Percentiles rank a stretch among this genome's conserved stretches.
Evolutionary conservation across 129 eudicot genomes (phyloP).

Genomic region (Chrysanthemum makinoi): DNA sequence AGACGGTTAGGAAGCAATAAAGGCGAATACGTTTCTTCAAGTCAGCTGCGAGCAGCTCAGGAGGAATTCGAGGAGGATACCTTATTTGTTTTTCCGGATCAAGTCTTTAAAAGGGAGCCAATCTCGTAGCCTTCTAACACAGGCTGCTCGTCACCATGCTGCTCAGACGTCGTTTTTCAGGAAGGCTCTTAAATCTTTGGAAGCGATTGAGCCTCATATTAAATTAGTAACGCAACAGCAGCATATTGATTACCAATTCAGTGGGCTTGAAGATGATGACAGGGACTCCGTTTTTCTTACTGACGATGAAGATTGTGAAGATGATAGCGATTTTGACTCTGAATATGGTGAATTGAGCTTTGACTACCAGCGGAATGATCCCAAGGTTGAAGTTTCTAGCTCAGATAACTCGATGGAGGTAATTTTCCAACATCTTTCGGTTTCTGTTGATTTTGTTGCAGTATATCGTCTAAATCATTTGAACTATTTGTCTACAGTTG

Average conservation of each 20-base stretch:
- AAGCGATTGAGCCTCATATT: slow-evolving; percentile 74
- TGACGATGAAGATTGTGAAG: slow-evolving; percentile 36
- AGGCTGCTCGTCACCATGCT: slow-evolving; percentile 91
- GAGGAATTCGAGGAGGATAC: slow-evolving; percentile 78
- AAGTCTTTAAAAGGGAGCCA: slow-evolving; percentile 85
- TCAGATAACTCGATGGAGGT: slow-evolving; percentile 69
- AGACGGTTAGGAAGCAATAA: slow-evolving; percentile 45
- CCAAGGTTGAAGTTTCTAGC: slow-evolving; percentile 34
- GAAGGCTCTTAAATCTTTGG: slow-evolving; percentile 63
- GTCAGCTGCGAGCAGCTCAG: slow-evolving; percentile 55
- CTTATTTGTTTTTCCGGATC: slow-evolving; percentile 56
- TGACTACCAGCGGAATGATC: slow-evolving; percentile 46
- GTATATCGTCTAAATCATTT: too few species aligned
- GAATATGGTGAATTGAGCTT: slow-evolving; percentile 66
- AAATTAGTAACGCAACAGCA: slow-evolving; percentile 51
- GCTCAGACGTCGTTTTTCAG: slow-evolving; percentile 85
- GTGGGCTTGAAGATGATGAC: slow-evolving; percentile 65
- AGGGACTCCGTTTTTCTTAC: slow-evolving; percentile 36
- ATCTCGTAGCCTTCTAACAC: slow-evolving; percentile 83
- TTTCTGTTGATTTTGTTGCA: too few species aligned
- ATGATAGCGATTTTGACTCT: slow-evolving; percentile 9
- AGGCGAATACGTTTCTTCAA: slow-evolving; percentile 33
- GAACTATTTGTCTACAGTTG: too few species aligned
- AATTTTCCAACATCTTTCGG: too few species aligned
- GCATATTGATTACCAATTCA: slow-evolving; percentile 78